Conservation (phyloP, 768 basidiomycete species). For the Leccinellum luteum region DNA sequence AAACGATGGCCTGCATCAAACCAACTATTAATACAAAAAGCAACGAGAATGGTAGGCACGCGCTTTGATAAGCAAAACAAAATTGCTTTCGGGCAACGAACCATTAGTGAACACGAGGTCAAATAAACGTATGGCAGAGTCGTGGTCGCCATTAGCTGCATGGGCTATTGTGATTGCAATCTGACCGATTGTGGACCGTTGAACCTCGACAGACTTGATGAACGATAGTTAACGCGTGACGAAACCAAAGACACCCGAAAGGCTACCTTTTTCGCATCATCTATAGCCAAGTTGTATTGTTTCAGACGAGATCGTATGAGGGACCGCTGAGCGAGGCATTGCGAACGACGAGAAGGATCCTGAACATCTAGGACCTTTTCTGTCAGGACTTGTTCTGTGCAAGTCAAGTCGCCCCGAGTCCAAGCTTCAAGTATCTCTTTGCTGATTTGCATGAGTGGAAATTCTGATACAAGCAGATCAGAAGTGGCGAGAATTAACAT, state of each 20-base stretch:
- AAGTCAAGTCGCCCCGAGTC: neutral
- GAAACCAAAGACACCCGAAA: fast-evolving
- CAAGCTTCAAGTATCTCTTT: neutral
- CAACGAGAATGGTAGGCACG: fast-evolving
- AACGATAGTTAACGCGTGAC: neutral
- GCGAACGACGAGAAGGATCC: neutral
- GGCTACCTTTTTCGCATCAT: conserved; percentile 4
- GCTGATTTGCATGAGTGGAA: neutral
- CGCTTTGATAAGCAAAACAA: conserved; percentile 16
- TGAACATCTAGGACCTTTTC: neutral
- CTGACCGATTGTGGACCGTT: conserved; percentile 8
- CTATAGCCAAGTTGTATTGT: neutral
- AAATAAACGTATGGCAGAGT: conserved; percentile 3
- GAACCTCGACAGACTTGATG: conserved; percentile 5
- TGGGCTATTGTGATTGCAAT: conserved; percentile 5
- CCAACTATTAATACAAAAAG: neutral
- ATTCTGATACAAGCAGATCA: neutral
- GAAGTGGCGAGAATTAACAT: neutral
- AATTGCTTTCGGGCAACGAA: neutral
- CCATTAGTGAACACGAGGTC: conserved; percentile 8
- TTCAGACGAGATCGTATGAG: neutral
- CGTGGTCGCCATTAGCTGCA: neutral
- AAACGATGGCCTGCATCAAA: conserved; percentile 1
- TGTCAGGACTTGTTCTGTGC: neutral
- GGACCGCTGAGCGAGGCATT: neutral